phyloP scores from a whole-genome alignment of 2,329 filamentous ascomycete genomes.

The Chalaropsis ovoidea region DNA sequence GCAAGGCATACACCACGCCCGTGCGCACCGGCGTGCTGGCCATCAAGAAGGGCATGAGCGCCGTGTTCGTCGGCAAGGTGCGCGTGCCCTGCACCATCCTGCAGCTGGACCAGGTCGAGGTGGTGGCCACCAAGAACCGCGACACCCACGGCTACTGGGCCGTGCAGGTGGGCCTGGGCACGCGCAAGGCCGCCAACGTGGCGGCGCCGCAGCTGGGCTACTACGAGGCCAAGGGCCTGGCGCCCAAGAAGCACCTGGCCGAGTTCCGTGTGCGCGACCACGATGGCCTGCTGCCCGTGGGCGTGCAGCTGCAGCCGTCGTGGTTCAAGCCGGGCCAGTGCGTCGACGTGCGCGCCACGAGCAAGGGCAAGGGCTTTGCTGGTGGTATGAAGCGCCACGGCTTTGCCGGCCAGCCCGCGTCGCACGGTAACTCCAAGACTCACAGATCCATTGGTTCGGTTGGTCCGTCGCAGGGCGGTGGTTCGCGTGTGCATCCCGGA shows the following conservation, averaged over 20 bases:
- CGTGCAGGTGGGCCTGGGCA: constrained; percentile 76
- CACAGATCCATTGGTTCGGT: constrained; percentile 86
- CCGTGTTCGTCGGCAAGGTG: constrained; percentile 67
- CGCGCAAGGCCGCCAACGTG: constrained; percentile 62
- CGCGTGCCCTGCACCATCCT: constrained; percentile 83
- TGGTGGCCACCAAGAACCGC: constrained; percentile 74
- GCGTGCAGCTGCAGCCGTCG: constrained; percentile 65
- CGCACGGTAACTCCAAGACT: constrained; percentile 89
- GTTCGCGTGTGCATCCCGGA: constrained; percentile 83
- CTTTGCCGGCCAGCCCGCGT: constrained; percentile 77
- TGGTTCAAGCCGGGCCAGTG: constrained; percentile 89
- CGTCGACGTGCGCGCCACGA: constrained; percentile 71
- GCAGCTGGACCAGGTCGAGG: constrained; percentile 85
- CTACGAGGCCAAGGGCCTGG: constrained; percentile 69
- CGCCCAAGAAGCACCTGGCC: constrained; percentile 70
- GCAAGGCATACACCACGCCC: constrained; percentile 49
- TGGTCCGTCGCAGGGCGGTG: constrained; percentile 81
- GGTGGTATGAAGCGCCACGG: constrained; percentile 97
- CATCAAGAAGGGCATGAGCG: constrained; percentile 93
- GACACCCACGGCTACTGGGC: constrained; percentile 82
- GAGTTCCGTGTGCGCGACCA: constrained; percentile 78
- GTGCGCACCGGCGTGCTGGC: constrained; percentile 72
- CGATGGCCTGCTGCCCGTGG: constrained; percentile 64
- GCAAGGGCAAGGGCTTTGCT: constrained; percentile 83
- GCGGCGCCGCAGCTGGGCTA: constrained; percentile 78